Percentiles rank a stretch among this genome's conserved stretches.
Evolutionary conservation across 164 flowering plant species (phyloP).

Genomic region (Kalanchoe fedtschenkoi): DNA sequence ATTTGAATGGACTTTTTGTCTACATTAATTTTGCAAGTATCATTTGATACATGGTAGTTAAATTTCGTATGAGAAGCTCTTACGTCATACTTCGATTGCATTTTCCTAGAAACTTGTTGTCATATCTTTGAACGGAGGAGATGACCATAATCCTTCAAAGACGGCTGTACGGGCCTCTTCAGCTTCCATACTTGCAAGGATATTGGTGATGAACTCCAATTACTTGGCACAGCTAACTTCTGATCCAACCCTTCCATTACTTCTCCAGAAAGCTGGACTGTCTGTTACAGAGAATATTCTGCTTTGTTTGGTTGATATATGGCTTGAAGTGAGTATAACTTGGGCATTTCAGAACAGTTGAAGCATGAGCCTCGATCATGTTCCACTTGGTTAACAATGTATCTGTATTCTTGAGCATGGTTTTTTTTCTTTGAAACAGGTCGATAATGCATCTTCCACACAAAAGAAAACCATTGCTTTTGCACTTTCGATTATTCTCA

Average conservation of each 20-base stretch:
- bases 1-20: conserved; percentile 2
- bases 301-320: conserved; percentile 72
- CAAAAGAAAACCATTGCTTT: conserved; percentile 67
- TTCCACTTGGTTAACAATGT: neutral
- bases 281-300: conserved; percentile 62
- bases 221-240: conserved; percentile 73
- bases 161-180: conserved; percentile 63
- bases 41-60: neutral
- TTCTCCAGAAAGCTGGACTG: conserved; percentile 61
- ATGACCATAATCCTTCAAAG: conserved; percentile 70
- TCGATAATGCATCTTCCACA: conserved; percentile 54
- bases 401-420: neutral
- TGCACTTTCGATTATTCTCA: conserved; percentile 76
- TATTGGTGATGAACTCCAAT: conserved; percentile 77
- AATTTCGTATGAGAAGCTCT: neutral
- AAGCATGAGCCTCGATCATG: neutral
- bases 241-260: conserved; percentile 45
- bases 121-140: conserved; percentile 80
- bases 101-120: conserved; percentile 55
- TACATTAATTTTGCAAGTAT: neutral
- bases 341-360: neutral
- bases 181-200: conserved; percentile 81
- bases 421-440: conserved; percentile 24
- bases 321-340: conserved; percentile 80
- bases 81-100: neutral